Conservation (phyloP, 169 alveolate genomes). For the Plasmodium fragile region DNA sequence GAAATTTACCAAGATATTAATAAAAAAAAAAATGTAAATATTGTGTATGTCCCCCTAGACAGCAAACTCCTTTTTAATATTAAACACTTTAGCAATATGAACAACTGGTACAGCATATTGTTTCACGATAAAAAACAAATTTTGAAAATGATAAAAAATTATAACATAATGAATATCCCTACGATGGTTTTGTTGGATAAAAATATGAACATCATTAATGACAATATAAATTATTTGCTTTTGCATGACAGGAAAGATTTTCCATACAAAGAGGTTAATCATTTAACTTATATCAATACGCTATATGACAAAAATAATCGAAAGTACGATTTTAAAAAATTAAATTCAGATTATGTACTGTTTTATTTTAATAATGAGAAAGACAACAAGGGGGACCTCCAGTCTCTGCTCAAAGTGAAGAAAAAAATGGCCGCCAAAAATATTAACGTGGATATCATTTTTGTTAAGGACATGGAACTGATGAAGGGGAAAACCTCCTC, state of each 20-base stretch:
- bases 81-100: constrained; percentile 63
- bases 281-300: constrained; percentile 37
- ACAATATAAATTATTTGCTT: constrained; percentile 64
- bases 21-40: constrained; percentile 35
- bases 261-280: constrained; percentile 27
- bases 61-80: constrained; percentile 57
- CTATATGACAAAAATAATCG: constrained; percentile 53
- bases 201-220: constrained; percentile 67
- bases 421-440: constrained; percentile 29
- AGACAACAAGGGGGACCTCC: constrained; percentile 51
- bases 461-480: constrained; percentile 43
- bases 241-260: constrained; percentile 41
- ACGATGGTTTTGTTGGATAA: constrained; percentile 68
- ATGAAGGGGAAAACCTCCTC: not conserved
- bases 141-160: constrained; percentile 60
- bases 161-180: constrained; percentile 68
- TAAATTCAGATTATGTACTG: constrained; percentile 53
- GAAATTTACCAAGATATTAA: constrained; percentile 46
- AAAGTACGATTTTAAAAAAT: constrained; percentile 27
- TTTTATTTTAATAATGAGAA: constrained; percentile 56
- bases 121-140: constrained; percentile 62
- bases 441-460: constrained; percentile 51
- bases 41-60: constrained; percentile 52
- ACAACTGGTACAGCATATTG: constrained; percentile 61
- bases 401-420: constrained; percentile 32